Conservation (phyloP, 495 filamentous ascomycete genomes). For the Barbatosphaeria neglecta region DNA sequence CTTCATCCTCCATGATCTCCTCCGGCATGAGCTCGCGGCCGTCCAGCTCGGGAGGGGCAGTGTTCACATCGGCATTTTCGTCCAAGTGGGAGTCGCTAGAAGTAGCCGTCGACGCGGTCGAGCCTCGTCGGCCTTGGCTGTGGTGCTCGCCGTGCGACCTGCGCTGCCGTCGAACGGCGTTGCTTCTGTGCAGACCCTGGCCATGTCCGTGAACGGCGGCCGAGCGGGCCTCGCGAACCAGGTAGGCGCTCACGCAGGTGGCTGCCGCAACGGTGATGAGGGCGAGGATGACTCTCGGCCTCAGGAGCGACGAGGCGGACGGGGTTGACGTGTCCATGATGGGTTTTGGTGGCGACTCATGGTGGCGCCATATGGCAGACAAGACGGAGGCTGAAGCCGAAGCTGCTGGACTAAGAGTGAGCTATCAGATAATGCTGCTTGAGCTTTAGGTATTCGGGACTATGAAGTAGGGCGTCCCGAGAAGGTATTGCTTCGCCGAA, state of each 20-base stretch:
- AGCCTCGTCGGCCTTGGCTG: slow-evolving; percentile 7
- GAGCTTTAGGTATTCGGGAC: too few species aligned
- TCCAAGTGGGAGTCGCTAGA: slow-evolving; percentile 33
- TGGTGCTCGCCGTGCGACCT: slow-evolving; percentile 13
- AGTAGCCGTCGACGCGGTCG: slow-evolving; percentile 11
- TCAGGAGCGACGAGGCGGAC: slow-evolving; percentile 30
- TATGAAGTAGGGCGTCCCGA: too few species aligned
- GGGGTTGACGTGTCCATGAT: slow-evolving; percentile 23
- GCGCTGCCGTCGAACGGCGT: slow-evolving; percentile 41
- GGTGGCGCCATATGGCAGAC: not conserved
- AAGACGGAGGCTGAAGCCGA: not conserved
- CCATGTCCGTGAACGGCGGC: slow-evolving; percentile 7
- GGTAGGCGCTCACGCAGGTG: slow-evolving; percentile 24
- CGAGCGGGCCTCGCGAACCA: slow-evolving; percentile 19
- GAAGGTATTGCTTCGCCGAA: too few species aligned
- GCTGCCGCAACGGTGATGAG: slow-evolving; percentile 22
- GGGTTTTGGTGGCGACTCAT: not conserved
- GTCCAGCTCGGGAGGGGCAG: slow-evolving; percentile 30
- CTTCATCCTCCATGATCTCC: slow-evolving; percentile 47
- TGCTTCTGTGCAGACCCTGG: slow-evolving; percentile 43
- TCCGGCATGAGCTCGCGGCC: slow-evolving; percentile 45
- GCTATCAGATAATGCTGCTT: too few species aligned
- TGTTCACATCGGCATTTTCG: slow-evolving; percentile 24
- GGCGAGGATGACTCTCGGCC: slow-evolving; percentile 27
- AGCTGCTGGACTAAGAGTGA: too few species aligned